phyloP scores from a whole-genome alignment of 2,329 filamentous ascomycete genomes.

The Scedosporium apiospermum region DNA sequence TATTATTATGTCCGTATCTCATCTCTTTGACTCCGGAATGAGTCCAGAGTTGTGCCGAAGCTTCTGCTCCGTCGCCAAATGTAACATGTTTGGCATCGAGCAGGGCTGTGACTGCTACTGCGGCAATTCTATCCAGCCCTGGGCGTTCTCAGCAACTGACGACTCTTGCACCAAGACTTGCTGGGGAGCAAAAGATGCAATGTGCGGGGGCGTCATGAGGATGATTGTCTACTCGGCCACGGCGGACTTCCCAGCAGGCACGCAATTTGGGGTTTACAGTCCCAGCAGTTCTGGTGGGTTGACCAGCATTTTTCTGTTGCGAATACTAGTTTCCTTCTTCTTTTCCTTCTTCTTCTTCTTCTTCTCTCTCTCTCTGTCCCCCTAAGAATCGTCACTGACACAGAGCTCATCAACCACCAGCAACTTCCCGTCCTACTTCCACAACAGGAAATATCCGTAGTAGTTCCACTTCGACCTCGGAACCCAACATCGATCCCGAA shows the following conservation, averaged over 20 bases:
- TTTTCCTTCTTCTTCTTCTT: background rate
- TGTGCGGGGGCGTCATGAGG: background rate
- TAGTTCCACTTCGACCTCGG: too few relatives aligned
- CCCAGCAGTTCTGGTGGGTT: background rate
- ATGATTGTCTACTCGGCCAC: background rate
- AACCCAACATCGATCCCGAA: too few relatives aligned
- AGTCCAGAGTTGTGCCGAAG: background rate
- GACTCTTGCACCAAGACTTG: background rate
- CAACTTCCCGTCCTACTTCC: too few relatives aligned
- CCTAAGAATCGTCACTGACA: too few relatives aligned
- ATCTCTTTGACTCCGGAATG: background rate
- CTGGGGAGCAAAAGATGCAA: background rate
- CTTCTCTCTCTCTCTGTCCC: too few relatives aligned
- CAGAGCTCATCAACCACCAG: too few relatives aligned
- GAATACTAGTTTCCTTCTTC: background rate
- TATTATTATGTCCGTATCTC: background rate
- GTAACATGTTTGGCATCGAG: background rate
- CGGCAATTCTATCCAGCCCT: background rate
- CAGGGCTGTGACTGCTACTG: background rate
- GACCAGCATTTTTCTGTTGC: background rate
- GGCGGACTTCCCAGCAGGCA: background rate
- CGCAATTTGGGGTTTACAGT: background rate
- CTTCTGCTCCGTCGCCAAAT: background rate
- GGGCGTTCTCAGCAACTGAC: background rate
- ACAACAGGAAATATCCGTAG: too few relatives aligned